Base-by-base conservation (phyloP, 202 grass and related monocot species). In the Schoenoplectus triqueter region DNA sequence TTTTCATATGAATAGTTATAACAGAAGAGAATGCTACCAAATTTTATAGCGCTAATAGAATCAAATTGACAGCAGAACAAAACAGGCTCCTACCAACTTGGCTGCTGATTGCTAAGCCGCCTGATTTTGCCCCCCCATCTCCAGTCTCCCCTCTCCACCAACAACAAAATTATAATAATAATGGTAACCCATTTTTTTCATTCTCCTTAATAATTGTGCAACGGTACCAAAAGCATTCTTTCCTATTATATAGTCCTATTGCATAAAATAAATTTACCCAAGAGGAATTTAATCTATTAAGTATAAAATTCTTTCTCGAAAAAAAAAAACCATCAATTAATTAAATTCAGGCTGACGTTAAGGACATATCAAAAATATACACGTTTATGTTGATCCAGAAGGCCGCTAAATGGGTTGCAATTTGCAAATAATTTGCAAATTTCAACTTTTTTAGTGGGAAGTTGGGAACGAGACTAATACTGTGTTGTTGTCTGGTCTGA, bases 1-100 rank as follows among this genome's bases (percentile, higher is more conserved):
- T 57, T 13, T 57, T 14, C 2, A 65, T 65, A 31, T 9, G 5
- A 31, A 31, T 31, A 31, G 31, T 31, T 22, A 65, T 65, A 31
- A 65, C 31, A 41, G 40, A 67, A 20, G 46, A 2, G 15, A 6
- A 73, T 49, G 2, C 41, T 13, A 15, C 67, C 10, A 41, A 13
- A 59, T 47, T 47, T 14, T 62, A 2, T 62, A 62, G 14, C 31
- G 31, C 31, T 68, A 44, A 70, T 47, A 47, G 14, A 46, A 18
- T 74, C 70, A 74, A 70, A 69, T 14, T 11, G 8, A 68, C 65
- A 68, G 70, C 71, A 21, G 70, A 73, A 47, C 71, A 74, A 74
- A 11, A 17, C 18, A 17, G 70, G 17, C 8, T 74, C 47, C 70
- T 21, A 22, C 3, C 17, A 74, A 74, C 17, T 50, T 22, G 45